Evolutionary conservation across 2,329 filamentous ascomycete species (phyloP), one percentile per base, ranked within the genome.

Genomic region (Dactylellina drechsleri): DNA sequence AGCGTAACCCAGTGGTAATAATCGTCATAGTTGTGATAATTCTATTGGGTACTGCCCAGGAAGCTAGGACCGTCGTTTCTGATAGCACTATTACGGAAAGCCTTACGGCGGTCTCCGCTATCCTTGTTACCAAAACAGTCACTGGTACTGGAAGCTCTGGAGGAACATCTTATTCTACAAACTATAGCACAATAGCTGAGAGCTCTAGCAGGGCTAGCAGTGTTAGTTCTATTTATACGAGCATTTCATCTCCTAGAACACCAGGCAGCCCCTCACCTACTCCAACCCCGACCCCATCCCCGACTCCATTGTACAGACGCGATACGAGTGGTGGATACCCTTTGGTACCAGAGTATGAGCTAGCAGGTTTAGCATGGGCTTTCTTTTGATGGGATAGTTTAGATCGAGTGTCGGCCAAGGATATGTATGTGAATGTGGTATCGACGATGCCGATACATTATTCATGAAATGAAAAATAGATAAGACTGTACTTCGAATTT

Each of bases 11-110:
- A 2, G 53, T 15, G 8, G 40, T 31, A 1, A 20, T 57, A 18
- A 57, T 57, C 16, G 31, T 57, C n/a, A 7, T 57, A 8, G 53
- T 57, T 23, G 31, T 57, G 2, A 23, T 57, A 16, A 41, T 57
- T 7, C 20, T 40, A 6, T 18, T 57, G 2, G 15, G 40, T 41
- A 16, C 53, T 3, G 12, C 53, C 3, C 13, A 31, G 4, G 40
- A 28, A 41, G 53, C 53, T n/a, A 23, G 18, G 6, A 26, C 53
- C 3, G 53, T 41, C 53, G 28, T 15, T 28, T 57, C 28, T 6
- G 16, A 2, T 15, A 16, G 16, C 28, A 36, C 52, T 15, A 2
- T n/a, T 28, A 16, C 52, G 2, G 23, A 31, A 4, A 54, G 7
- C 15, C 52, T 54, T 10, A 20, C 26, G 10, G 53, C 31, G 4